A percentile compares a stretch with the other conserved stretches of the same genome.
Evolutionary conservation across 2,329 filamentous ascomycete genomes (phyloP).

Genomic region (Delphinella strobiligena): DNA sequence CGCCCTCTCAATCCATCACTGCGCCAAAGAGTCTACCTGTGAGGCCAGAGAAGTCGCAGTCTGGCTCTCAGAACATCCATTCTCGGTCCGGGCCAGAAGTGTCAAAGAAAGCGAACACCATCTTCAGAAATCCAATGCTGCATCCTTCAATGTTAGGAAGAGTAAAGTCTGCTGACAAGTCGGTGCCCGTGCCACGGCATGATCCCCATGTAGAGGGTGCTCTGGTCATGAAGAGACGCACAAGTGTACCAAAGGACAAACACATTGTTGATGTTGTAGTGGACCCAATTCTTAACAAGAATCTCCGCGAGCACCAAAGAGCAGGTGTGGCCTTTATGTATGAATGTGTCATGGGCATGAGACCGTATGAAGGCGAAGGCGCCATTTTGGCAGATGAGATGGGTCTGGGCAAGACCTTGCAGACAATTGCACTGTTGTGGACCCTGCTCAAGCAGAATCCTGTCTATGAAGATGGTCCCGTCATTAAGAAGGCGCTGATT

Average conservation of each 20-base stretch:
- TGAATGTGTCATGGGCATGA: slow-evolving; percentile 65
- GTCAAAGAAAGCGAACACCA: slow-evolving; percentile 27
- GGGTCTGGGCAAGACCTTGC: slow-evolving; percentile 62
- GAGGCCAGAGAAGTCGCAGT: slow-evolving; percentile 2
- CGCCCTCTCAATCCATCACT: slow-evolving; percentile 6
- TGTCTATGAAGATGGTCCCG: slow-evolving; percentile 44
- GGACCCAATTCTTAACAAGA: slow-evolving; percentile 51
- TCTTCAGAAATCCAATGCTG: slow-evolving; percentile 52
- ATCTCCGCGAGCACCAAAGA: slow-evolving; percentile 55
- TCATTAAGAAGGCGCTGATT: slow-evolving; percentile 59
- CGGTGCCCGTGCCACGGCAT: slow-evolving; percentile 48
- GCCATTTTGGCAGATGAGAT: slow-evolving; percentile 65
- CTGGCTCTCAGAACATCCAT: not conserved
- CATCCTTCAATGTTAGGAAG: slow-evolving; percentile 34
- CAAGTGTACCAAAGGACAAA: slow-evolving; percentile 44
- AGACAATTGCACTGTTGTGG: slow-evolving; percentile 61
- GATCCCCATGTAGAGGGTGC: slow-evolving; percentile 48
- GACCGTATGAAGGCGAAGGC: slow-evolving; percentile 52
- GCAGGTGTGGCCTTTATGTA: slow-evolving; percentile 61
- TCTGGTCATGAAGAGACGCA: slow-evolving; percentile 54
- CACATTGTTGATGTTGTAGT: slow-evolving; percentile 61
- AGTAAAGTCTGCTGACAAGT: slow-evolving; percentile 30
- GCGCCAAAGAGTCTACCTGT: slow-evolving; percentile 2
- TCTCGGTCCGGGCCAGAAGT: slow-evolving; percentile 11
- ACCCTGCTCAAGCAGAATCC: slow-evolving; percentile 62